These are phyloP conservation scores for Wickerhamiella domercqiae DNA, from an alignment of 805 yeast genomes.

Conservation along the genomic window DNA sequence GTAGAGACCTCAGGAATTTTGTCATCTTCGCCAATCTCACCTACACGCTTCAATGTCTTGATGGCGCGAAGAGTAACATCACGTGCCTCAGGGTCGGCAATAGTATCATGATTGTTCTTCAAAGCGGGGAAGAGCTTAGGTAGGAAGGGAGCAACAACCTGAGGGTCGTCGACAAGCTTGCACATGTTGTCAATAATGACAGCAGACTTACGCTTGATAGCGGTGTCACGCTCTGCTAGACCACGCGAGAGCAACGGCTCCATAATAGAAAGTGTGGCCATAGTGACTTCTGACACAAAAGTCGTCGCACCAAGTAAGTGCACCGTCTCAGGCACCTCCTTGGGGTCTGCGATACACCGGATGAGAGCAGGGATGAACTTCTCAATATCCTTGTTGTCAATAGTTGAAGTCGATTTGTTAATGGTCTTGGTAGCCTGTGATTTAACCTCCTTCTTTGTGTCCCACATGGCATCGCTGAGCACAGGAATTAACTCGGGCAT, in stretches of 20 bases:
- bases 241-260: constrained; percentile 98
- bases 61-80: constrained; percentile 94
- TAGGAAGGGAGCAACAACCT: constrained; percentile 99
- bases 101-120: constrained; percentile 83
- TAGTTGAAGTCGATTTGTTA: constrained; percentile 92
- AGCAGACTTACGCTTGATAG: constrained; percentile 99
- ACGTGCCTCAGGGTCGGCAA: constrained; percentile 99
- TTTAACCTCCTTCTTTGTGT: constrained; percentile 97
- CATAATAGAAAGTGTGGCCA: constrained; percentile 98
- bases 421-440: constrained; percentile 90
- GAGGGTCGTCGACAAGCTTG: constrained; percentile 99
- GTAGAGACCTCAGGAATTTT: constrained; percentile 91
- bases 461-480: constrained; percentile 99
- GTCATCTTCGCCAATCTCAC: constrained; percentile 86
- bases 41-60: constrained; percentile 96
- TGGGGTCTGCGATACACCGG: constrained; percentile 91
- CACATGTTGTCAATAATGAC: constrained; percentile 99
- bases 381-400: constrained; percentile 98
- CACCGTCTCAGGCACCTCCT: constrained; percentile 96
- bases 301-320: constrained; percentile 99
- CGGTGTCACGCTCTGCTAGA: constrained; percentile 98
- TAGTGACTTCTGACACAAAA: constrained; percentile 98
- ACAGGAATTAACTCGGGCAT: constrained; percentile 99
- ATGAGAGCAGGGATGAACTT: constrained; percentile 97
- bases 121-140: constrained; percentile 89